Percentiles rank a stretch among this genome's conserved stretches.
These are phyloP conservation scores for Otatea glauca DNA, from an alignment of 176 grass and related monocot species.

Conservation along the genomic window DNA sequence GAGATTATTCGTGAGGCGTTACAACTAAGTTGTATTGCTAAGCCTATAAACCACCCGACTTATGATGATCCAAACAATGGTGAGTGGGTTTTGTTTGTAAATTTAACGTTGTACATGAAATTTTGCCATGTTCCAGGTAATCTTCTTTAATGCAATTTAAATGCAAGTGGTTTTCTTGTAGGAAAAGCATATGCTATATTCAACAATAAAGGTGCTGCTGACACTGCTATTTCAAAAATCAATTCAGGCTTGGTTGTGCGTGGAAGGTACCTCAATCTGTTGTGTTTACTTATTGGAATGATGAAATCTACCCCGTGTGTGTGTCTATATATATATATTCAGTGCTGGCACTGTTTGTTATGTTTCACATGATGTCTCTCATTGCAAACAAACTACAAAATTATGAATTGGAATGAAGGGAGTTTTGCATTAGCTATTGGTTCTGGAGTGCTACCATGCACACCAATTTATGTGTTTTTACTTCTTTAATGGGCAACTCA, in stretches of 20 bases:
- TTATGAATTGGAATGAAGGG: slow-evolving; percentile 5
- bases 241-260: slow-evolving; percentile 74
- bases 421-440: background rate
- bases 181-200: slow-evolving; percentile 94
- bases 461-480: slow-evolving; percentile 3
- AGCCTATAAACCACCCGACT: slow-evolving; percentile 59
- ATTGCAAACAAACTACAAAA: slow-evolving; percentile 18
- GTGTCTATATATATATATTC: background rate
- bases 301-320: background rate
- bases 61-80: slow-evolving; percentile 66
- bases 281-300: slow-evolving; percentile 9
- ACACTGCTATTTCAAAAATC: slow-evolving; percentile 63
- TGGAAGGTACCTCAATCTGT: slow-evolving; percentile 71
- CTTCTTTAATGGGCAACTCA: slow-evolving; percentile 12
- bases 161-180: slow-evolving; percentile 44
- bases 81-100: slow-evolving; percentile 47
- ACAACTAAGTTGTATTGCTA: slow-evolving; percentile 47
- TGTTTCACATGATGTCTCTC: slow-evolving; percentile 32
- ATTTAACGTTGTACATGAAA: background rate
- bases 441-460: background rate
- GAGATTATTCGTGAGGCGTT: slow-evolving; percentile 49
- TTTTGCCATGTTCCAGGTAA: slow-evolving; percentile 25
- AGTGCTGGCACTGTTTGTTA: slow-evolving; percentile 31
- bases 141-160: slow-evolving; percentile 16
- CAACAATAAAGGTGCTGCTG: slow-evolving; percentile 57